Base-by-base conservation (phyloP, 1,284 basidiomycete species). In the Fomitopsis betulina region DNA sequence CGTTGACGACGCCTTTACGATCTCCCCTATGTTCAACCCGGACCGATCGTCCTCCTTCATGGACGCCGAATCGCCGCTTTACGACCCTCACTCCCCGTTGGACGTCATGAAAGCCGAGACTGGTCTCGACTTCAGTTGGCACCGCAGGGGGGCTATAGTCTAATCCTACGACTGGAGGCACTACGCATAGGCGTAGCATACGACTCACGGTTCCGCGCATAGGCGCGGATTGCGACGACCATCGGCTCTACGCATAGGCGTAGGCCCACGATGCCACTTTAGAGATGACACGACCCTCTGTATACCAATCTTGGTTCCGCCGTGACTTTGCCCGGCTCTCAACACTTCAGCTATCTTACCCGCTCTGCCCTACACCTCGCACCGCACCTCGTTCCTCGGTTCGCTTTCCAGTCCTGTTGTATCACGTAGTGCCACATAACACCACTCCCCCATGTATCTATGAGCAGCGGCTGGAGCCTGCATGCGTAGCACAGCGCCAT, bases 401-500 rank as follows among this genome's bases (percentile, higher is more conserved):
- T 39, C 23, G 32, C 50, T 52, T 10, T 52, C 17, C 4, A 1
- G 33, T 19, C 56, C 37, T 42, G 17, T 54, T 27, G 23, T 35
- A 39, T 21, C 17, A 52, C n/a, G 25, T 27, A 23, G 9, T 52
- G 32, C 23, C 33, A 25, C 33, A 23, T 25, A 21, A 4, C 50
- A 35, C 37, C 50, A 25, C 37, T 37, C 33, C 3, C 30, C 50
- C 19, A 23, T 52, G 32, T 52, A 47, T 39, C 5, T 33, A 57
- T 42, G 9, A 33, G 55, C 49, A 57, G 37, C 45, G 55, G 55
- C 45, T 27, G 33, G 45, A 27, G 21, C 37, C 55, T 56, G 55
- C 49, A 55, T 55, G 33, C 43, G 23, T 47, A 45, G 43, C 54
- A 25, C 30, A 33, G 37, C 17, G 27, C 53, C 23, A 5, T 25